Evolutionary conservation across 495 filamentous ascomycete species (phyloP).

Genomic region (Penicillium canescens): DNA sequence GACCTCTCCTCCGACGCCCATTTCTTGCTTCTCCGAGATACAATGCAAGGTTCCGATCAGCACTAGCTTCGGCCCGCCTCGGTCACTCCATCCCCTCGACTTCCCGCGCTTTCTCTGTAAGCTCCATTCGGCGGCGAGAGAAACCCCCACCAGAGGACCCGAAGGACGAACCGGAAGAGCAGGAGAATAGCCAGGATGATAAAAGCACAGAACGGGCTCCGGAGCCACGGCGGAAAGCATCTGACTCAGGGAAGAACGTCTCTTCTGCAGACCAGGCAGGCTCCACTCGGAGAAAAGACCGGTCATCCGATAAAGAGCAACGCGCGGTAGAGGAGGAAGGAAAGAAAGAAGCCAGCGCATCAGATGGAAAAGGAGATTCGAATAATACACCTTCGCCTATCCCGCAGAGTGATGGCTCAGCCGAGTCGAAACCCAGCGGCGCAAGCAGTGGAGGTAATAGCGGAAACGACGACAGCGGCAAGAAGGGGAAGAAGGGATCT

Average conservation of each 20-base stretch:
- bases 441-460: conserved; percentile 45
- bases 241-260: conserved; percentile 36
- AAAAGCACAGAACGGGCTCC: conserved; percentile 32
- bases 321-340: conserved; percentile 42
- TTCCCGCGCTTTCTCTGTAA: conserved; percentile 44
- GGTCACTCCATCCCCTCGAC: conserved; percentile 30
- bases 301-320: conserved; percentile 38
- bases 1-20: conserved; percentile 35
- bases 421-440: conserved; percentile 51
- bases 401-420: conserved; percentile 37
- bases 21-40: conserved; percentile 35
- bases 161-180: conserved; percentile 36
- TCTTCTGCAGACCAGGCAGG: conserved; percentile 29
- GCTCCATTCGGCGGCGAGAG: conserved; percentile 42
- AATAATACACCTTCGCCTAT: conserved; percentile 49
- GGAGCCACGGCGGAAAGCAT: conserved; percentile 35
- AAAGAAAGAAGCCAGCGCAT: conserved; percentile 38
- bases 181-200: conserved; percentile 29
- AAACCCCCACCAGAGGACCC: conserved; percentile 42
- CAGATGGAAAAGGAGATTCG: conserved; percentile 42
- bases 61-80: conserved; percentile 28
- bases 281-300: conserved; percentile 39
- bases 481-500: conserved; percentile 63
- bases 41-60: conserved; percentile 39
- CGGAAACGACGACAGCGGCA: conserved; percentile 52